Evolutionary conservation across 2,329 filamentous ascomycete genomes (phyloP), one percentile per base, ranked within the genome.

Genomic region (Didymella arachidicola): DNA sequence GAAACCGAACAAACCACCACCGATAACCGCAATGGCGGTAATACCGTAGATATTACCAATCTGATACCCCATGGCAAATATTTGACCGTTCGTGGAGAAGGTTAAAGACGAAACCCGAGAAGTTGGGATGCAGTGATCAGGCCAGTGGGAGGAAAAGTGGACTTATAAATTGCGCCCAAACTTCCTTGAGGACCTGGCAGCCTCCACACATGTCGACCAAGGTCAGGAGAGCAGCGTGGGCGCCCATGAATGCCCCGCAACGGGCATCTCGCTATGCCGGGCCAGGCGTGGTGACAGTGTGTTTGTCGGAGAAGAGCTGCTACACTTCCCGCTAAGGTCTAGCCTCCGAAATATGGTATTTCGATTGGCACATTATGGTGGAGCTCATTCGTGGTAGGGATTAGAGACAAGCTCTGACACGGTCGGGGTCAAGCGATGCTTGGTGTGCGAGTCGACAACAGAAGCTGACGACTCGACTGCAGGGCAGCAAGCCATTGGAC

Each of bases 1-100:
- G 72, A 93, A 93, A 67, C 90, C 91, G 70, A 93, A 92, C 26
- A 92, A 80, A 25, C 84, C 86, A 72, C 89, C 89, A 65, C 89
- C 89, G 79, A 82, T 81, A 61, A 85, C 81, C 72, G 84, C 80
- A 71, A 86, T 84, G 70, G 82, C 82, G 53, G 84, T 82, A 63
- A 86, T 84, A 56, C 82, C 73, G 69, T 87, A 87, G 66, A 86
- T 81, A 62, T 87, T 87, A 25, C 83, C 82, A 52, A 85, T 81
- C 49, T 74, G 69, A 64, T 72, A 72, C 70, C 72, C 71, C n/a
- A 52, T 67, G 62, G 42, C 51, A 26, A n/a, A 26, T 29, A 22
- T 53, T 45, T 52, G 52, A 51, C 51, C 51, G 34, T 46, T 50
- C 41, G 26, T 30, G 8, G 14, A 18, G 41, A 39, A 34, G 42